Percentiles rank a stretch among this genome's conserved stretches.
phyloP scores from a whole-genome alignment of 768 basidiomycete genomes.

The Sistotremastrum suecicum region DNA sequence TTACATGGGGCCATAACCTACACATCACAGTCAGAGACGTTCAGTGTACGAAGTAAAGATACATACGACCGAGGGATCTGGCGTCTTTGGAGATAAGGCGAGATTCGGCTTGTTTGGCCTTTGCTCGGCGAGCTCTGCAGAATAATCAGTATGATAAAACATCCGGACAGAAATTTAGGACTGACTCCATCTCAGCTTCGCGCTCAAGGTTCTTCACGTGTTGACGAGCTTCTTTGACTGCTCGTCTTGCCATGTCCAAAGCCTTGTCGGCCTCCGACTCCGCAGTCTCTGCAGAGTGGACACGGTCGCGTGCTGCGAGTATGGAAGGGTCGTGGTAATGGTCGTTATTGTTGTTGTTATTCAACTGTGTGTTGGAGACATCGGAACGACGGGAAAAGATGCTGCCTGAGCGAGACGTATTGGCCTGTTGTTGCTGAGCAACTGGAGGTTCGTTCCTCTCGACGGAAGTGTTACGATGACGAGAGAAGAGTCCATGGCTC shows the following conservation, averaged over 20 bases:
- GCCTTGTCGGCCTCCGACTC: constrained; percentile 40
- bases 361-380: no score
- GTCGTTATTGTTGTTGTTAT: no score
- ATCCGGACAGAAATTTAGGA: constrained; percentile 1
- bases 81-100: constrained; percentile 35
- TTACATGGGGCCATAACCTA: no score
- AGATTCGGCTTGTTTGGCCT: constrained; percentile 37
- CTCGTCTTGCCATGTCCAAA: constrained; percentile 27
- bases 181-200: constrained; percentile 40
- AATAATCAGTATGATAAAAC: constrained; percentile 3
- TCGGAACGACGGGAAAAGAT: no score
- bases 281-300: constrained; percentile 33
- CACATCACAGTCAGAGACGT: no score
- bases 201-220: constrained; percentile 34
- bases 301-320: constrained; percentile 32
- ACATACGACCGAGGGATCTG: constrained; percentile 1
- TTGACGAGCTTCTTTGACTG: constrained; percentile 33
- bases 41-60: no score
- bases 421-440: no score
- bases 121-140: constrained; percentile 32
- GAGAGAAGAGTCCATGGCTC: no score
- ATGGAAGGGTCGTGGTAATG: constrained; percentile 29
- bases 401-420: no score
- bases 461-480: no score
- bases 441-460: no score